These are phyloP conservation scores for Sanghuangporus sanghuang DNA, from an alignment of 1,284 basidiomycete genomes.

Conservation along the genomic window DNA sequence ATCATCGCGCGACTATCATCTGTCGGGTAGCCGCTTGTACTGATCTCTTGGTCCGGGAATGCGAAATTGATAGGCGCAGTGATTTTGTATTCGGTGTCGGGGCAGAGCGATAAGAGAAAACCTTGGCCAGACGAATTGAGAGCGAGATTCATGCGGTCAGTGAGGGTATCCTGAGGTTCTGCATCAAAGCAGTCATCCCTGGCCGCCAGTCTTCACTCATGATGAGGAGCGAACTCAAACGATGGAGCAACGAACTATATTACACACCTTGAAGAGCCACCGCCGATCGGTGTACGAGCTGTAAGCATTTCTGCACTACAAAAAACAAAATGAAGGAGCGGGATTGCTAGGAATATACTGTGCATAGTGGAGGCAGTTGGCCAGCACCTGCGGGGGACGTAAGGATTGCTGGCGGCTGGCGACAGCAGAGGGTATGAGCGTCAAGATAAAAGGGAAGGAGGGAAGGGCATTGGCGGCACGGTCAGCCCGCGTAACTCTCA, in stretches of 20 bases:
- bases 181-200: conserved; percentile 40
- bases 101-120: conserved; percentile 63
- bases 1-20: conserved; percentile 48
- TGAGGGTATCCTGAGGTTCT: conserved; percentile 58
- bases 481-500: background rate
- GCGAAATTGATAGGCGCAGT: conserved; percentile 61
- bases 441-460: background rate
- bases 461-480: background rate
- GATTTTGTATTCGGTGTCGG: conserved; percentile 54
- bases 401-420: background rate
- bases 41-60: conserved; percentile 69
- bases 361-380: background rate
- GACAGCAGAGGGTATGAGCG: background rate
- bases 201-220: background rate
- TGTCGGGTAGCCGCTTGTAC: conserved; percentile 68
- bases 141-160: conserved; percentile 61
- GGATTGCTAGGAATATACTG: background rate
- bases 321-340: conserved; percentile 6
- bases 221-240: background rate
- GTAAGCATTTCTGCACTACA: background rate
- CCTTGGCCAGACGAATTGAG: conserved; percentile 61
- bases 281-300: background rate
- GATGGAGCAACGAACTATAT: background rate
- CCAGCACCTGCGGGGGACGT: background rate
- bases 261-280: background rate